Conservation (phyloP, 495 filamentous ascomycete genomes). For the Aeminium ludgeri region DNA sequence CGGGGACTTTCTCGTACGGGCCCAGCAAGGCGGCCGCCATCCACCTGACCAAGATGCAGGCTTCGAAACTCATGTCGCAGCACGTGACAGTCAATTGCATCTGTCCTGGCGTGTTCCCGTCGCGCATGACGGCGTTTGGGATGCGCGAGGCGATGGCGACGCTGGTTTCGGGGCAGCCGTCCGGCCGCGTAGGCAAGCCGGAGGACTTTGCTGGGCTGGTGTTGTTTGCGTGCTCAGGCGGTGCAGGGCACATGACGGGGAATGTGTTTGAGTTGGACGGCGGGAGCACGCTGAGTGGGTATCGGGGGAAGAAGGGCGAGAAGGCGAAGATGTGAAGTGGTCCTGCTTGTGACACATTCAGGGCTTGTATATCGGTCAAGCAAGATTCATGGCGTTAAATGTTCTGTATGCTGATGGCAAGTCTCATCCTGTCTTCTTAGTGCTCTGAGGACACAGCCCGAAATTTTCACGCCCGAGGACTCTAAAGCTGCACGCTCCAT, state of each 20-base stretch:
- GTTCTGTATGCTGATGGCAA: too few relatives aligned
- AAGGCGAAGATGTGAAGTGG: constrained; percentile 12
- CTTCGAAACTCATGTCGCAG: constrained; percentile 22
- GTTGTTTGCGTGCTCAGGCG: constrained; percentile 19
- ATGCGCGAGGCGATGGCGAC: constrained; percentile 21
- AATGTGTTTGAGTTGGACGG: constrained; percentile 25
- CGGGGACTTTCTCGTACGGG: constrained; percentile 23
- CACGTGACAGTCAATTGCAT: constrained; percentile 24
- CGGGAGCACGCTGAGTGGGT: constrained; percentile 19
- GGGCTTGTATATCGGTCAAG: too few relatives aligned
- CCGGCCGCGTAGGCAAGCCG: constrained; percentile 23
- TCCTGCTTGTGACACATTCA: too few relatives aligned
- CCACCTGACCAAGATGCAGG: constrained; percentile 24
- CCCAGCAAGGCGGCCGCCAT: constrained; percentile 24
- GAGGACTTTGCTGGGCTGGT: constrained; percentile 22
- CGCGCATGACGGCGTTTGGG: constrained; percentile 23
- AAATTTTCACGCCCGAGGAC: too few relatives aligned
- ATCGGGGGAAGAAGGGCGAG: constrained; percentile 16
- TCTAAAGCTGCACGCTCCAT: too few relatives aligned
- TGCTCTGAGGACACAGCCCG: too few relatives aligned
- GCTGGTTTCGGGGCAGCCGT: constrained; percentile 20
- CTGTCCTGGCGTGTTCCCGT: constrained; percentile 25
- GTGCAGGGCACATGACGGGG: constrained; percentile 23
- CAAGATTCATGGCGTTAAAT: too few relatives aligned
- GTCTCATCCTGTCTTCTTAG: too few relatives aligned